Conservation (phyloP, 202 grass and related monocot genomes). For the Setaria viridis region DNA sequence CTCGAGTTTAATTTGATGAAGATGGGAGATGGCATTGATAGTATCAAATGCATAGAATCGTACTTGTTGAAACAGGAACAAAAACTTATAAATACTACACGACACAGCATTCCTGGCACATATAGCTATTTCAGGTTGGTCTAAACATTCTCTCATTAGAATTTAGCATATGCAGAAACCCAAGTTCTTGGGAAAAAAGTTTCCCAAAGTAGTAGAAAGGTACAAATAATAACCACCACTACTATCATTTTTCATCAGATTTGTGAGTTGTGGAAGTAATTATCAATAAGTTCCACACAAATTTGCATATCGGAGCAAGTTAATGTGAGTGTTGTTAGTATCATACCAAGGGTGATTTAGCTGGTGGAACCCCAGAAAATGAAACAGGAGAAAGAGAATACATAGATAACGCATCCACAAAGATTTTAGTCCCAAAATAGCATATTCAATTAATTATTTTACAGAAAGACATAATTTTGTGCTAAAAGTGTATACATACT, state of each 20-base stretch:
- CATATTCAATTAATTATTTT: not conserved
- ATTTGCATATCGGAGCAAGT: not conserved
- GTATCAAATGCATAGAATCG: not conserved
- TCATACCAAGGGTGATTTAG: not conserved
- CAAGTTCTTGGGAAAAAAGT: not conserved
- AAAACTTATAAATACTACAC: not conserved
- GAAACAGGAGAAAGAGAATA: constrained; percentile 27
- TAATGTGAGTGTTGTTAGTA: not conserved
- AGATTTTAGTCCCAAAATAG: not conserved
- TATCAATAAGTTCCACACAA: not conserved
- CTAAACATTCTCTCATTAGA: not conserved
- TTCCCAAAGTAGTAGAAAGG: not conserved
- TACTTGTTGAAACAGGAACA: not conserved
- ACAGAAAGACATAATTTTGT: constrained; percentile 5
- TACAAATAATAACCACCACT: not conserved
- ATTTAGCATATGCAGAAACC: not conserved
- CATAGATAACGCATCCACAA: not conserved
- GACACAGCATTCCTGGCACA: not conserved
- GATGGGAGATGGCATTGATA: not conserved
- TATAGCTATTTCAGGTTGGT: not conserved
- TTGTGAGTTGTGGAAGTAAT: not conserved
- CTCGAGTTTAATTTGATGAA: not conserved
- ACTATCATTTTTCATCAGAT: not conserved
- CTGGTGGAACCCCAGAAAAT: constrained; percentile 2
- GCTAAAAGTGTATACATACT: constrained; percentile 50